Evolutionary conservation across 2,329 filamentous ascomycete species (phyloP).

Genomic region (Aspergillus transmontanensis): DNA sequence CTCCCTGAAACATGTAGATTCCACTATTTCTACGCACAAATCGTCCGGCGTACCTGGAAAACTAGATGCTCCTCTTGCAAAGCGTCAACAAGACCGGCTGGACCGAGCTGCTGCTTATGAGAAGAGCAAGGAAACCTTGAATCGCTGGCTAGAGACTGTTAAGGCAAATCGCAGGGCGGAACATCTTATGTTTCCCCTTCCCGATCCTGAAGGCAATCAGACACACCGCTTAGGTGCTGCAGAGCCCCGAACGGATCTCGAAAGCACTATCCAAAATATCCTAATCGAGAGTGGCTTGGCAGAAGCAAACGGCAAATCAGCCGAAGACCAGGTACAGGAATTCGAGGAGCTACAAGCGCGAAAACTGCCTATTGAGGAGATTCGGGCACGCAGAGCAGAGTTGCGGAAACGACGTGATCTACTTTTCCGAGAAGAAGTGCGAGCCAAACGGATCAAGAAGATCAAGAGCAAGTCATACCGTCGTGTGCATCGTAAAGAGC

Average conservation of each 20-base stretch:
- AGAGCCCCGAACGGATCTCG: slow-evolving; percentile 75
- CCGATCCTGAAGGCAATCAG: slow-evolving; percentile 65
- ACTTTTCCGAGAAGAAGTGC: slow-evolving; percentile 83
- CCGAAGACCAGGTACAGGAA: slow-evolving; percentile 67
- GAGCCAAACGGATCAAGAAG: slow-evolving; percentile 92
- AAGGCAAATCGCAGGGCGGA: slow-evolving; percentile 91
- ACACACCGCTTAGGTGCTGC: slow-evolving; percentile 59
- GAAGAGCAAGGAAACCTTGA: slow-evolving; percentile 87
- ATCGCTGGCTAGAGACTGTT: slow-evolving; percentile 92
- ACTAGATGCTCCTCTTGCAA: slow-evolving; percentile 79
- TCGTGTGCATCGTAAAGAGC: slow-evolving; percentile 82
- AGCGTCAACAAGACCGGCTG: slow-evolving; percentile 81
- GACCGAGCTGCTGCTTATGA: slow-evolving; percentile 82
- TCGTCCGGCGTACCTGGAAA: slow-evolving; percentile 63
- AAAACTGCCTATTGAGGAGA: slow-evolving; percentile 71
- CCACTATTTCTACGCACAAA: slow-evolving; percentile 36
- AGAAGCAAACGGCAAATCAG: slow-evolving; percentile 58
- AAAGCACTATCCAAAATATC: slow-evolving; percentile 82
- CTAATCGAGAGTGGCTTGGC: slow-evolving; percentile 83
- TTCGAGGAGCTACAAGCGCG: slow-evolving; percentile 71
- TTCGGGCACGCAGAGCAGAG: slow-evolving; percentile 71
- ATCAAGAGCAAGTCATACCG: slow-evolving; percentile 98
- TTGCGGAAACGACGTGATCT: slow-evolving; percentile 80
- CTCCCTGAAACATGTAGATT: slow-evolving; percentile 71
- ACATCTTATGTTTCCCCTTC: slow-evolving; percentile 83